Percentiles rank a stretch among this genome's conserved stretches.
phyloP scores from a whole-genome alignment of 805 yeast species.

The Pichia scutulata region DNA sequence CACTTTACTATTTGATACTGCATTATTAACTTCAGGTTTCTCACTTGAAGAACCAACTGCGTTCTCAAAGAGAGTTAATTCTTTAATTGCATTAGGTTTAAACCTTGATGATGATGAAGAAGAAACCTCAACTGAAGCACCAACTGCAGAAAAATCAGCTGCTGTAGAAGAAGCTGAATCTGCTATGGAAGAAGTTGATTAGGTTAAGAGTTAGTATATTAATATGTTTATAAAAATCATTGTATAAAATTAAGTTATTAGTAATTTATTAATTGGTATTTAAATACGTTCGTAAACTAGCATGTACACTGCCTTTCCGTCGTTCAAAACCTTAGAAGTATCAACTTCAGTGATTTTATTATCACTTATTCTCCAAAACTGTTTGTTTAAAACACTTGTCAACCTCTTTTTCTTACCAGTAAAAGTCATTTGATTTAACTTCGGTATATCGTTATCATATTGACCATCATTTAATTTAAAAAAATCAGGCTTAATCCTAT shows the following conservation, averaged over 20 bases:
- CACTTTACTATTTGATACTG: conserved; percentile 93
- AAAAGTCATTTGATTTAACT: not conserved
- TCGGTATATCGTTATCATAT: conserved; percentile 18
- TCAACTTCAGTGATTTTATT: conserved; percentile 57
- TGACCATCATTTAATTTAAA: conserved; percentile 32
- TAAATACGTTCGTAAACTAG: conserved; percentile 54
- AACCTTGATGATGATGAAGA: conserved; percentile 82
- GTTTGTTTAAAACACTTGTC: conserved; percentile 46
- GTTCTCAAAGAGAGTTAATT: conserved; percentile 95
- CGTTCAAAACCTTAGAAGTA: conserved; percentile 50
- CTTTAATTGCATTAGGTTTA: conserved; percentile 95
- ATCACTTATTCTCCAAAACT: conserved; percentile 87
- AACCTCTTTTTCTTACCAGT: conserved; percentile 35
- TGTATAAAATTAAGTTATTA: conserved; percentile 1
- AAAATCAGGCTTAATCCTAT: conserved; percentile 62
- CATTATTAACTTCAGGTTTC: conserved; percentile 97
- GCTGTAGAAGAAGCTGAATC: conserved; percentile 61
- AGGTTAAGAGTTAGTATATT: conserved; percentile 21
- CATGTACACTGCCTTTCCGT: conserved; percentile 76
- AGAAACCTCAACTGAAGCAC: conserved; percentile 33
- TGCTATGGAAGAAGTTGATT: conserved; percentile 99
- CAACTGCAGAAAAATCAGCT: conserved; percentile 26
- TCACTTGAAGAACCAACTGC: conserved; percentile 97
- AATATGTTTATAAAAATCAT: not conserved
- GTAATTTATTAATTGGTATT: not conserved